A percentile compares a stretch with the other conserved stretches of the same genome.
phyloP scores from a whole-genome alignment of 495 filamentous ascomycete genomes.

The Margaritispora aquatica region DNA sequence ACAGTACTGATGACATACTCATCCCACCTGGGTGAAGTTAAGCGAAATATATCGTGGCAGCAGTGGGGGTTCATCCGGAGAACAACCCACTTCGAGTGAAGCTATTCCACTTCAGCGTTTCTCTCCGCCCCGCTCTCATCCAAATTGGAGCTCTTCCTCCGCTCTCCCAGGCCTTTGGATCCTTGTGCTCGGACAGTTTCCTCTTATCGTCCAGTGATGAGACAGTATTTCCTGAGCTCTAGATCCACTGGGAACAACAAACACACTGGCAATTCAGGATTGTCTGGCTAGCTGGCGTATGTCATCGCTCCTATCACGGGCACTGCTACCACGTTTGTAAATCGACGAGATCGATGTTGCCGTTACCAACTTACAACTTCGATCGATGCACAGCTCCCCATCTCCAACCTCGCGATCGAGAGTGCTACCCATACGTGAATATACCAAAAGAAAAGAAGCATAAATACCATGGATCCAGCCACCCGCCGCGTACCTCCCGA shows the following conservation, averaged over 20 bases:
- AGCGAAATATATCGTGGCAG: background rate
- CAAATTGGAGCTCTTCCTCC: background rate
- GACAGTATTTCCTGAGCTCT: background rate
- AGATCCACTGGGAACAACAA: background rate
- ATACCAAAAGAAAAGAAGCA: too few species aligned
- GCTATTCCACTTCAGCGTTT: background rate
- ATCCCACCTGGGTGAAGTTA: background rate
- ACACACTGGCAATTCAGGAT: background rate
- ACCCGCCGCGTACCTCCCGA: slow-evolving; percentile 18
- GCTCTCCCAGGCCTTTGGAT: background rate
- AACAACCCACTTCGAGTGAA: background rate
- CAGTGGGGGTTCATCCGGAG: background rate
- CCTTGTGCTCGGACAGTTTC: background rate
- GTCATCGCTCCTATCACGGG: too few species aligned
- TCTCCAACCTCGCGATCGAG: background rate
- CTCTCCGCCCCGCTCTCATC: background rate
- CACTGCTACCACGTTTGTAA: too few species aligned
- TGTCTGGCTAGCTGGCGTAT: background rate
- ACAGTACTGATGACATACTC: too few species aligned
- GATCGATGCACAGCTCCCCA: background rate
- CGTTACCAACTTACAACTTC: background rate
- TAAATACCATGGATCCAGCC: background rate
- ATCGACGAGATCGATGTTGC: too few species aligned
- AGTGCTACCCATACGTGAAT: background rate
- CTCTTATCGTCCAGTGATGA: background rate